Percentiles rank a stretch among this genome's conserved stretches.
phyloP scores from a whole-genome alignment of 306 rosid species.

The Leucaena leucocephala region DNA sequence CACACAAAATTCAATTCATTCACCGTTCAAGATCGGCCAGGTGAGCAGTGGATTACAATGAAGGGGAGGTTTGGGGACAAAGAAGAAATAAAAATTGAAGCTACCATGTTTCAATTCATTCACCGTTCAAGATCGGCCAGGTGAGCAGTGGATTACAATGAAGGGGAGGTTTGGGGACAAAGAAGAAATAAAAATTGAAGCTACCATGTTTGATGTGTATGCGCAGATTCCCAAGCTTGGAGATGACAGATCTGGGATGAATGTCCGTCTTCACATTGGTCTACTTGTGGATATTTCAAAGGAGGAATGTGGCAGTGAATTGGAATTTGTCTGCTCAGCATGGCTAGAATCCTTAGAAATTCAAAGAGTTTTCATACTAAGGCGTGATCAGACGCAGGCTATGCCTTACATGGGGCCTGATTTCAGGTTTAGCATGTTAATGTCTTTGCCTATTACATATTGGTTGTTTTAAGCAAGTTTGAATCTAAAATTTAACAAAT shows the following conservation, averaged over 20 bases:
- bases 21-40: slow-evolving; percentile 65
- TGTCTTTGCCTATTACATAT: not conserved
- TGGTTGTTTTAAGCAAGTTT: slow-evolving; percentile 5
- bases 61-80: slow-evolving; percentile 56
- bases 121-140: slow-evolving; percentile 65
- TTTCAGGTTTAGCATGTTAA: slow-evolving; percentile 54
- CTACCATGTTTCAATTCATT: slow-evolving; percentile 78
- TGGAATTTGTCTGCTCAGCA: slow-evolving; percentile 79
- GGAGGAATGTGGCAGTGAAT: slow-evolving; percentile 47
- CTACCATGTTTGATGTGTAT: slow-evolving; percentile 81
- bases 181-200: slow-evolving; percentile 74
- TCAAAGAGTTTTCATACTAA: slow-evolving; percentile 63
- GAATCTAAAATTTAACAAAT: not conserved
- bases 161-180: slow-evolving; percentile 56
- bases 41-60: slow-evolving; percentile 69
- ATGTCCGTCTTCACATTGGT: slow-evolving; percentile 65
- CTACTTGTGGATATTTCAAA: slow-evolving; percentile 70
- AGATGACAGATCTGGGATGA: slow-evolving; percentile 59
- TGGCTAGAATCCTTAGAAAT: slow-evolving; percentile 72
- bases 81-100: slow-evolving; percentile 74
- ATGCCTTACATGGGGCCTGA: slow-evolving; percentile 73
- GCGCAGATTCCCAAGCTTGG: slow-evolving; percentile 52
- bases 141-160: slow-evolving; percentile 69
- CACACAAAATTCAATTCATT: slow-evolving; percentile 57
- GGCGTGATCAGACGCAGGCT: slow-evolving; percentile 42